phyloP scores from a whole-genome alignment of 495 filamentous ascomycete genomes.

The Parachaetomium inaequale region DNA sequence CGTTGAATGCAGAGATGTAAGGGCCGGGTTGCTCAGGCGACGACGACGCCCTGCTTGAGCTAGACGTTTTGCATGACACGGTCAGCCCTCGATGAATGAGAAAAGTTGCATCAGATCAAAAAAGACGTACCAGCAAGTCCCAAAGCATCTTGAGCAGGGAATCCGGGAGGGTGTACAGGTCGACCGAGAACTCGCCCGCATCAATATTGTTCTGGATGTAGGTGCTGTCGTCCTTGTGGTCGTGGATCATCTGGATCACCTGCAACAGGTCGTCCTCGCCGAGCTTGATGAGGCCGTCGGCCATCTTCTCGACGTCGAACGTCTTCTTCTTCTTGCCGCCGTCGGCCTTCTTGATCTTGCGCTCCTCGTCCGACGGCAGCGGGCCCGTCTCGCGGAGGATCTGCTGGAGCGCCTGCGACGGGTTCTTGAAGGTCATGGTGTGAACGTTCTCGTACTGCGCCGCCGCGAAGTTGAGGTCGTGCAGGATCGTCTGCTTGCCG shows the following conservation, averaged over 20 bases:
- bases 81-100: neutral
- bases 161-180: constrained; percentile 93
- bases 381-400: constrained; percentile 77
- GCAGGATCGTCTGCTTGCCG: constrained; percentile 72
- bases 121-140: constrained; percentile 63
- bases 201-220: constrained; percentile 98
- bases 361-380: constrained; percentile 67
- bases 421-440: constrained; percentile 81
- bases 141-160: constrained; percentile 81
- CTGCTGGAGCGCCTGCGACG: constrained; percentile 72
- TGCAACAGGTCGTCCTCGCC: constrained; percentile 69
- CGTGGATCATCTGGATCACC: constrained; percentile 96
- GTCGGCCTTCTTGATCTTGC: constrained; percentile 57
- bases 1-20: constrained; percentile 14
- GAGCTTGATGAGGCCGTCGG: constrained; percentile 57
- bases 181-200: constrained; percentile 97
- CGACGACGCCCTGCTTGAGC: constrained; percentile 11
- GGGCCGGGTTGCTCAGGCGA: neutral
- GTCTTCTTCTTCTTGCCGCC: constrained; percentile 80
- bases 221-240: constrained; percentile 86
- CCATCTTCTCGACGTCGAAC: constrained; percentile 95
- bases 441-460: constrained; percentile 82
- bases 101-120: no score
- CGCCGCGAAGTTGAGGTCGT: constrained; percentile 89
- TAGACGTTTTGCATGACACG: neutral